Conservation (phyloP, 495 filamentous ascomycete species). For the Neurospora sp. region DNA sequence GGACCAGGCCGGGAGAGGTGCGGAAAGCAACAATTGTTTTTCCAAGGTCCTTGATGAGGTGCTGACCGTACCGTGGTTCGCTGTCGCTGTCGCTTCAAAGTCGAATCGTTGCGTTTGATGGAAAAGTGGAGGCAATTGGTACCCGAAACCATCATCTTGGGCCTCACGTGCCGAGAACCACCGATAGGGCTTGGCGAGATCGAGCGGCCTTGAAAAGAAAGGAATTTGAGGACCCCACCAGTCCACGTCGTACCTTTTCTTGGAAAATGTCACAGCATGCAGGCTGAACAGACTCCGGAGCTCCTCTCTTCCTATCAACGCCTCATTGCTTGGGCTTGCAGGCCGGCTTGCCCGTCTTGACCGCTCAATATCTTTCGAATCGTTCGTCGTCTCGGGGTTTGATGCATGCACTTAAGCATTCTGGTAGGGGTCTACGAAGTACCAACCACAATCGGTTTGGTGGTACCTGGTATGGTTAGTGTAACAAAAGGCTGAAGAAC, state of each 20-base stretch:
- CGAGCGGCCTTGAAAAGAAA: background rate
- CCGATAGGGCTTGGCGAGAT: constrained; percentile 1
- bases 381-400: background rate
- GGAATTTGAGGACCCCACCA: background rate
- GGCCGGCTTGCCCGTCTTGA: background rate
- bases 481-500: background rate
- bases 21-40: background rate
- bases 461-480: background rate
- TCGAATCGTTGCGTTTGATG: background rate
- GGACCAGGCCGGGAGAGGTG: background rate
- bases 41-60: background rate
- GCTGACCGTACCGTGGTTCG: background rate
- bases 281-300: background rate
- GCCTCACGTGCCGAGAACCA: constrained; percentile 1
- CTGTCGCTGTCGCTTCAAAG: background rate
- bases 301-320: background rate
- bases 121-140: constrained; percentile 1
- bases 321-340: background rate
- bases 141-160: constrained; percentile 1
- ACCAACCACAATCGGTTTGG: background rate
- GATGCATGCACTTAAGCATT: background rate
- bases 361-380: background rate
- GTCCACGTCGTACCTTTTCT: background rate
- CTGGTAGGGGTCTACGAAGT: background rate
- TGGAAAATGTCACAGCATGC: background rate